These are phyloP conservation scores for Kuraishia floccosa DNA, from an alignment of 805 yeast genomes.

Conservation along the genomic window DNA sequence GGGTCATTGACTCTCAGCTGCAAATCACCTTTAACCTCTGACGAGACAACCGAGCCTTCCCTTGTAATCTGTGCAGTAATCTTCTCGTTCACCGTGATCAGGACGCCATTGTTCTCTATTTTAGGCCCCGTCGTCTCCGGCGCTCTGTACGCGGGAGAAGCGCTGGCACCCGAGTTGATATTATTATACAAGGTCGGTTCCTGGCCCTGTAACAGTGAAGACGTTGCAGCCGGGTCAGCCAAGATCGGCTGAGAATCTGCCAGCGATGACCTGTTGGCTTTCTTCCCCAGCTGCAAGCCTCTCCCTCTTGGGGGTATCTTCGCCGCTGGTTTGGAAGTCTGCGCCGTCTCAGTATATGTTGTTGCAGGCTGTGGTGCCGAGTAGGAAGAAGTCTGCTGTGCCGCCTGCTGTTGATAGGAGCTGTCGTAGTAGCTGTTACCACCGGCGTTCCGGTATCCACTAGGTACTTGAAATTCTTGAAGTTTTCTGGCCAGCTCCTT, in stretches of 20 bases:
- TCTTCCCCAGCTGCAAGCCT: conserved; percentile 73
- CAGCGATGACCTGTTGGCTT: conserved; percentile 15
- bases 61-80: conserved; percentile 69
- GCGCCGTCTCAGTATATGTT: conserved; percentile 8
- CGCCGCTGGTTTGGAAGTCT: conserved; percentile 11
- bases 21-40: conserved; percentile 85
- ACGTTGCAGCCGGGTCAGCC: conserved; percentile 11
- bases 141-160: conserved; percentile 8
- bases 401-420: conserved; percentile 2
- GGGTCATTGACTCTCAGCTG: conserved; percentile 79
- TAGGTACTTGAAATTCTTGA: conserved; percentile 34
- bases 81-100: conserved; percentile 68
- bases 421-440: conserved; percentile 11
- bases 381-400: conserved; percentile 6
- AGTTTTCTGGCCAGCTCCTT: conserved; percentile 60
- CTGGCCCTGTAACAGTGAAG: no score
- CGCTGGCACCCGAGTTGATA: conserved; percentile 8
- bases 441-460: conserved; percentile 17
- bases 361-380: conserved; percentile 7
- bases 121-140: conserved; percentile 17
- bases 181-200: conserved; percentile 13
- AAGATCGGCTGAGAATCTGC: conserved; percentile 7
- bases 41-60: conserved; percentile 62
- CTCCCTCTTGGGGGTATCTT: conserved; percentile 40
- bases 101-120: conserved; percentile 60